A percentile compares a stretch with the other conserved stretches of the same genome.
These are phyloP conservation scores for Sphagnum tenellum DNA, from an alignment of 225 moss, liverwort and hornwort genomes.

Conservation along the genomic window DNA sequence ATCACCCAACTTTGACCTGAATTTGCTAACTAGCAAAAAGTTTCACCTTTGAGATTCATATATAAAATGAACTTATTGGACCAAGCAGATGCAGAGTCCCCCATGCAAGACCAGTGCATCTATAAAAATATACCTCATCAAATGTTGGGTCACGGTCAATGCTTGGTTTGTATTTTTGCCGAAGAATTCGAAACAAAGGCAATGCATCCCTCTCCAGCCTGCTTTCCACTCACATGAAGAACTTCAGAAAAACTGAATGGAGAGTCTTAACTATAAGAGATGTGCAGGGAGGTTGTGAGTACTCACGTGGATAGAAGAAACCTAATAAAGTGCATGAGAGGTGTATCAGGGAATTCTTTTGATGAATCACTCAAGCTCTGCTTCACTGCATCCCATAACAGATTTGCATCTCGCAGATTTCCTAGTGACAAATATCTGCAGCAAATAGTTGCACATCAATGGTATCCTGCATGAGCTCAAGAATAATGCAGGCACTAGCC, in stretches of 20 bases:
- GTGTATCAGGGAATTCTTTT: conserved; percentile 67
- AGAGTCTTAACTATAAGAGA: conserved; percentile 1
- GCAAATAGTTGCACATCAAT: not conserved
- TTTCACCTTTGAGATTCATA: no score
- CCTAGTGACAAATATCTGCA: conserved; percentile 84
- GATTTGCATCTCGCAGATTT: conserved; percentile 77
- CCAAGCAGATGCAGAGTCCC: no score
- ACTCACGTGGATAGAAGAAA: conserved; percentile 87
- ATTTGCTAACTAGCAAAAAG: no score
- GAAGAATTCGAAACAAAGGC: conserved; percentile 82
- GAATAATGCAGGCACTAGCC: no score
- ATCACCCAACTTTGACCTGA: no score
- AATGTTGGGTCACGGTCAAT: conserved; percentile 82
- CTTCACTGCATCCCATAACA: conserved; percentile 49
- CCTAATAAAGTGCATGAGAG: conserved; percentile 70
- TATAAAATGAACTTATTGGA: no score
- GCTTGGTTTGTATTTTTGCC: conserved; percentile 91
- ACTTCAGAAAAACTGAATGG: not conserved
- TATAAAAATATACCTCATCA: conserved; percentile 58
- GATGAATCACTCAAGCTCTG: conserved; percentile 23
- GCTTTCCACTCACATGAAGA: conserved; percentile 8
- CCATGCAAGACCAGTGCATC: not conserved
- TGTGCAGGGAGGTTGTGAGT: no score
- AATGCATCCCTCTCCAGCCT: conserved; percentile 93
- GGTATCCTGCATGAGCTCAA: no score